A percentile compares a stretch with the other conserved stretches of the same genome.
Evolutionary conservation across 2,329 filamentous ascomycete species (phyloP).

Genomic region (Clarireedia paspali): DNA sequence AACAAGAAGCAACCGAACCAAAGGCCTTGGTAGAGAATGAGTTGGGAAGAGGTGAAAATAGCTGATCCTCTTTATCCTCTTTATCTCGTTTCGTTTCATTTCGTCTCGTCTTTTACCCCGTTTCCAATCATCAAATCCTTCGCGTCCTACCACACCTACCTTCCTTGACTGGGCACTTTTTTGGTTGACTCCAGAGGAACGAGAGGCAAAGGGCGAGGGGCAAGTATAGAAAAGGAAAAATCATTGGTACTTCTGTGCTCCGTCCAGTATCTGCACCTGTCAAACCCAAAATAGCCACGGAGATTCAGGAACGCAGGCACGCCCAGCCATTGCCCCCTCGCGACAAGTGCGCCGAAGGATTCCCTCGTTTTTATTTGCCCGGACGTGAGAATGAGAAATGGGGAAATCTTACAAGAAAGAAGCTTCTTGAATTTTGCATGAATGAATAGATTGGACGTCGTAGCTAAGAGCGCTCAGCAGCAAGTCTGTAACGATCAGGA

Average conservation of each 20-base stretch:
- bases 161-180: neutral
- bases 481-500: no score
- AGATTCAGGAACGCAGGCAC: constrained; percentile 7
- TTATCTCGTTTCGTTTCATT: constrained; percentile 1
- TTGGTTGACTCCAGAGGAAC: neutral
- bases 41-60: neutral
- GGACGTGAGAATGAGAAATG: neutral
- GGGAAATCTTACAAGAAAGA: neutral
- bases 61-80: neutral
- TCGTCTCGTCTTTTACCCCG: neutral
- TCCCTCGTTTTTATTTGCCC: neutral
- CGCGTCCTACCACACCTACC: neutral
- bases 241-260: neutral
- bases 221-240: neutral
- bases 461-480: no score
- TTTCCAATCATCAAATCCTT: constrained; percentile 7
- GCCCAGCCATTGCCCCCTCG: neutral
- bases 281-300: constrained; percentile 4
- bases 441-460: no score
- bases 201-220: neutral
- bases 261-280: neutral
- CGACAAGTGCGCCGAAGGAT: neutral
- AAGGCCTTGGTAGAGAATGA: neutral
- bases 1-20: neutral
- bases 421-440: no score